A percentile compares a stretch with the other conserved stretches of the same genome.
Evolutionary conservation across 2,329 filamentous ascomycete genomes (phyloP).

Genomic region (Diaporthe velutina): DNA sequence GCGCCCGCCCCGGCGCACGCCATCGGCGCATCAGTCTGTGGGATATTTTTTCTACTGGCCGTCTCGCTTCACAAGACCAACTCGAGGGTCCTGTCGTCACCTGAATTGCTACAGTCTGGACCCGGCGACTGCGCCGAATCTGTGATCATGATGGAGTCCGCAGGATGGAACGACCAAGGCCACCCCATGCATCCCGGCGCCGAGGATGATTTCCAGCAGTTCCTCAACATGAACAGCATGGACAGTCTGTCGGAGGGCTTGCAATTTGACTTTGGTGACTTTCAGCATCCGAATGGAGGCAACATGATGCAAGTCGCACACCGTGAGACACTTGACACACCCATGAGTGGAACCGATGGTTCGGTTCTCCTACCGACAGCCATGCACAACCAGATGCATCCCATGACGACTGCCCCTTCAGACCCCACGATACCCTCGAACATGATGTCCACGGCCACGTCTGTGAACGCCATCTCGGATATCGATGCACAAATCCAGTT

Average conservation of each 20-base stretch:
- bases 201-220: slow-evolving; percentile 75
- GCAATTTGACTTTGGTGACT: slow-evolving; percentile 72
- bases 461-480: slow-evolving; percentile 67
- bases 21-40: neutral
- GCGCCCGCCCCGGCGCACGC: slow-evolving; percentile 8
- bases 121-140: neutral
- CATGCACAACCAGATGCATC: slow-evolving; percentile 60
- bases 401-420: slow-evolving; percentile 60
- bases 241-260: slow-evolving; percentile 65
- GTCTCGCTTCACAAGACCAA: neutral
- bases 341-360: slow-evolving; percentile 61
- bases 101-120: neutral
- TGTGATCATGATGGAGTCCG: slow-evolving; percentile 64
- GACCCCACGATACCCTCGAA: slow-evolving; percentile 61
- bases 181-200: slow-evolving; percentile 63
- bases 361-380: slow-evolving; percentile 53
- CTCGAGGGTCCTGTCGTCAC: neutral
- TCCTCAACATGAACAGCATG: slow-evolving; percentile 72
- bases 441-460: slow-evolving; percentile 59
- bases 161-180: slow-evolving; percentile 69
- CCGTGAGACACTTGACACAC: slow-evolving; percentile 60
- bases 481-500: slow-evolving; percentile 77
- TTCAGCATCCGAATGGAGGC: slow-evolving; percentile 55
- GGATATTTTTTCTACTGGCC: neutral
- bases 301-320: slow-evolving; percentile 54